Conservation (phyloP, 495 filamentous ascomycete species). For the Sabuloglossum arenarium region DNA sequence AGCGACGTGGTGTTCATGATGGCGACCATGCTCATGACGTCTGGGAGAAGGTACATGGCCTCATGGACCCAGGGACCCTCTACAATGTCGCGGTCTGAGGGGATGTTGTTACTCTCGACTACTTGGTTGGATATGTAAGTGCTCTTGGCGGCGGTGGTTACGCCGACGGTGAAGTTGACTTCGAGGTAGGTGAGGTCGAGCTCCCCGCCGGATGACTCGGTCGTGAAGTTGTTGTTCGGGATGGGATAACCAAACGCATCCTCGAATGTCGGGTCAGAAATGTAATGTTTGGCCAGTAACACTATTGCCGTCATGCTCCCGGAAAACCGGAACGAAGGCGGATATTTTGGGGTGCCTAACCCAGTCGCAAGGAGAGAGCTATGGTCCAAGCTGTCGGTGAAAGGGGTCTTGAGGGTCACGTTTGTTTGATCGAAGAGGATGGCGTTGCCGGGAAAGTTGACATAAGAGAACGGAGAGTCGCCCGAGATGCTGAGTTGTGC, state of each 20-base stretch:
- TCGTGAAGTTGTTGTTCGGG: neutral
- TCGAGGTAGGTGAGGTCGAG: neutral
- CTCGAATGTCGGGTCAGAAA: neutral
- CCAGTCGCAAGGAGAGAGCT: neutral
- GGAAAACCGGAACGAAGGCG: neutral
- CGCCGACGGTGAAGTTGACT: conserved; percentile 8
- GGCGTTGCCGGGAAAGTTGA: neutral
- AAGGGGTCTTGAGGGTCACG: neutral
- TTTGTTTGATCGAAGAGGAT: neutral
- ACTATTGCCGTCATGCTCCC: neutral
- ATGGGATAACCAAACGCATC: neutral
- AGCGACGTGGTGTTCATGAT: neutral
- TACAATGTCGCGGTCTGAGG: neutral
- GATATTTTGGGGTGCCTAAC: neutral
- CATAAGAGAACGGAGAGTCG: neutral
- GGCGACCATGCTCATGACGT: neutral
- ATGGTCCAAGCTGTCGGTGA: neutral
- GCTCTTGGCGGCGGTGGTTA: conserved; percentile 4
- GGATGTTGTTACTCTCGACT: conserved; percentile 3
- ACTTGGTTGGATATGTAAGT: conserved; percentile 7
- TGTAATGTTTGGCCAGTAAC: neutral
- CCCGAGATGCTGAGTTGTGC: neutral
- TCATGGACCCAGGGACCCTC: neutral
- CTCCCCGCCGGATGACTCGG: neutral
- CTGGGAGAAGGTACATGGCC: neutral